Conservation (phyloP, 805 yeast genomes). For the Nakazawaea siamensis region DNA sequence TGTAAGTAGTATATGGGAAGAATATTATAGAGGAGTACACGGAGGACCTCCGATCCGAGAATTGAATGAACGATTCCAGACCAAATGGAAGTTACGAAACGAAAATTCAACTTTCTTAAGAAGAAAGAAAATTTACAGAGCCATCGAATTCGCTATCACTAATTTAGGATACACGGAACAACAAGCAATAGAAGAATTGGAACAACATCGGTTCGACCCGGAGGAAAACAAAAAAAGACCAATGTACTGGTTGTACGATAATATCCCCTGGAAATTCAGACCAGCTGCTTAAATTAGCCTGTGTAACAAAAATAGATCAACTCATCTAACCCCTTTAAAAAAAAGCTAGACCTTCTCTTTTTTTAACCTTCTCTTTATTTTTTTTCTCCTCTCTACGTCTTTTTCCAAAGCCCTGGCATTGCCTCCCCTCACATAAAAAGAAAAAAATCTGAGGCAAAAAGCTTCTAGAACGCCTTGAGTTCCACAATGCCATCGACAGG, state of each 20-base stretch:
- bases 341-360: too few relatives aligned
- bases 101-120: slow-evolving; percentile 28
- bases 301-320: too few relatives aligned
- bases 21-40: slow-evolving; percentile 27
- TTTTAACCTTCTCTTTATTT: too few relatives aligned
- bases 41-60: slow-evolving; percentile 27
- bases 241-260: slow-evolving; percentile 23
- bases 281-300: too few relatives aligned
- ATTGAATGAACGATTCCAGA: slow-evolving; percentile 23
- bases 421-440: too few relatives aligned
- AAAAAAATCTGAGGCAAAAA: too few relatives aligned
- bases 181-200: slow-evolving; percentile 25
- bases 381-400: too few relatives aligned
- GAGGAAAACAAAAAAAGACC: slow-evolving; percentile 24
- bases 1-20: slow-evolving; percentile 27
- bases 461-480: too few relatives aligned
- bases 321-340: too few relatives aligned
- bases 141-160: slow-evolving; percentile 24
- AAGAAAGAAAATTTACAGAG: slow-evolving; percentile 27
- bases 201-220: slow-evolving; percentile 22
- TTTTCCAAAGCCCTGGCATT: too few relatives aligned
- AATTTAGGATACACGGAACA: slow-evolving; percentile 22
- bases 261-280: slow-evolving; percentile 21
- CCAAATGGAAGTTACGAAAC: slow-evolving; percentile 31
- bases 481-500: too few relatives aligned